Percentiles rank a stretch among this genome's conserved stretches.
Conservation (phyloP, 805 yeast genomes). For the Metschnikowia vanudenii region DNA sequence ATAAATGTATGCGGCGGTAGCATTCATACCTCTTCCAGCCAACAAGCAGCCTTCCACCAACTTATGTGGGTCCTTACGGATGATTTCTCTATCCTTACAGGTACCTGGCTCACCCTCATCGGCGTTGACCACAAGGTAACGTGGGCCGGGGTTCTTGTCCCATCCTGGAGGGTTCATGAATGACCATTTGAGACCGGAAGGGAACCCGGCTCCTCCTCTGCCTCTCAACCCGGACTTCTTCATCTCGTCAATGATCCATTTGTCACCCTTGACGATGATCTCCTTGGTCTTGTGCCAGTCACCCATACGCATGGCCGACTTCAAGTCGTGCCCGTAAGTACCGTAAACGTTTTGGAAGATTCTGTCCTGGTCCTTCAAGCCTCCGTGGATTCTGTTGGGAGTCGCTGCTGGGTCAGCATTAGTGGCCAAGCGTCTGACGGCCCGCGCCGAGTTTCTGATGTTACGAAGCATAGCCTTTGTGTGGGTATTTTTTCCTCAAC, state of each 20-base stretch:
- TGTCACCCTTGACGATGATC: conserved; percentile 76
- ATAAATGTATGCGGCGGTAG: conserved; percentile 88
- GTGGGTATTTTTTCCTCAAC: not conserved
- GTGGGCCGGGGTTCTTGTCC: conserved; percentile 88
- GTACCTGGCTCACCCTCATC: conserved; percentile 97
- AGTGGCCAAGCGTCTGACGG: conserved; percentile 42
- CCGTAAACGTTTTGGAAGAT: conserved; percentile 83
- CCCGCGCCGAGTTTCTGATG: conserved; percentile 27
- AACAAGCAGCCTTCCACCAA: conserved; percentile 88
- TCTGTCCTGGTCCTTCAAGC: conserved; percentile 78
- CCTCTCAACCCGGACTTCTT: conserved; percentile 85
- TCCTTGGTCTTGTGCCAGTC: conserved; percentile 94
- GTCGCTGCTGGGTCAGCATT: conserved; percentile 47
- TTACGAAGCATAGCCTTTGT: conserved; percentile 34
- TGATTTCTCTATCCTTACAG: conserved; percentile 88
- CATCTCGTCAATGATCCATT: conserved; percentile 87
- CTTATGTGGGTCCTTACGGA: conserved; percentile 89
- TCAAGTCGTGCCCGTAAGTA: conserved; percentile 71
- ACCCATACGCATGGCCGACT: conserved; percentile 74
- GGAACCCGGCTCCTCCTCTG: conserved; percentile 94
- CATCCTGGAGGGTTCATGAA: conserved; percentile 95
- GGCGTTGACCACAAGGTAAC: conserved; percentile 85
- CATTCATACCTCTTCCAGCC: conserved; percentile 91
- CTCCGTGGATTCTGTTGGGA: conserved; percentile 63
- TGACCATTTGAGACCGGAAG: conserved; percentile 88